A percentile compares a stretch with the other conserved stretches of the same genome.
Conservation (phyloP, 2,329 filamentous ascomycete genomes). For the Curvularia spicifera region DNA sequence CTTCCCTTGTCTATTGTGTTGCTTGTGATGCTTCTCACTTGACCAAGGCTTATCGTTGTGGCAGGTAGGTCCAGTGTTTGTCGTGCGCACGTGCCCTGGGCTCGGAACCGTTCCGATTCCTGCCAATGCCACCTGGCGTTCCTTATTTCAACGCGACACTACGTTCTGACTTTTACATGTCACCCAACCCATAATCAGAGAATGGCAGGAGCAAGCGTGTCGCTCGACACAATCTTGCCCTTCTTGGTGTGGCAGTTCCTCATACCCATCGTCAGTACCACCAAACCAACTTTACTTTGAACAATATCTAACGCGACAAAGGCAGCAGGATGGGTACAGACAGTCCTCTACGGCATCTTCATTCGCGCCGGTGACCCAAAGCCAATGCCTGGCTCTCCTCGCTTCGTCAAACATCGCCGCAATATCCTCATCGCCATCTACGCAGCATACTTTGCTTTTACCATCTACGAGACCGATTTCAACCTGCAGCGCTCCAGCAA, state of each 20-base stretch:
- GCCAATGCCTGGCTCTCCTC: slow-evolving; percentile 70
- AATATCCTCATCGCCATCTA: slow-evolving; percentile 86
- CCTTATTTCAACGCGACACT: background rate
- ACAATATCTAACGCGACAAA: slow-evolving; percentile 27
- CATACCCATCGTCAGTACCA: slow-evolving; percentile 37
- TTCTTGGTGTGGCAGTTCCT: slow-evolving; percentile 47
- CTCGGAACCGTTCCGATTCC: slow-evolving; percentile 17
- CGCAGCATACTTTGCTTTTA: slow-evolving; percentile 83
- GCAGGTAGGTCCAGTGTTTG: background rate
- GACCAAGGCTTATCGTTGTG: background rate
- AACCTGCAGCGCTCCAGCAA: slow-evolving; percentile 73
- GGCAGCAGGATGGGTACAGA: slow-evolving; percentile 62
- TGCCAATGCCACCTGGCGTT: slow-evolving; percentile 19
- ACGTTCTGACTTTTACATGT: background rate
- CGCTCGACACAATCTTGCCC: slow-evolving; percentile 41
- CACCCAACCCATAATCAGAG: slow-evolving; percentile 1
- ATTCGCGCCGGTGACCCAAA: slow-evolving; percentile 89
- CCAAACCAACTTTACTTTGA: background rate
- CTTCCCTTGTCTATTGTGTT: background rate
- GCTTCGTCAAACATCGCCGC: slow-evolving; percentile 75
- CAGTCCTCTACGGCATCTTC: slow-evolving; percentile 83
- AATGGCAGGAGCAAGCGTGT: slow-evolving; percentile 37
- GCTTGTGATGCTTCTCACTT: background rate
- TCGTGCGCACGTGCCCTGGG: slow-evolving; percentile 11
- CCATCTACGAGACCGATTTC: slow-evolving; percentile 89